Evolutionary conservation across 1,284 basidiomycete genomes (phyloP).

Genomic region (Marasmius fiardii): DNA sequence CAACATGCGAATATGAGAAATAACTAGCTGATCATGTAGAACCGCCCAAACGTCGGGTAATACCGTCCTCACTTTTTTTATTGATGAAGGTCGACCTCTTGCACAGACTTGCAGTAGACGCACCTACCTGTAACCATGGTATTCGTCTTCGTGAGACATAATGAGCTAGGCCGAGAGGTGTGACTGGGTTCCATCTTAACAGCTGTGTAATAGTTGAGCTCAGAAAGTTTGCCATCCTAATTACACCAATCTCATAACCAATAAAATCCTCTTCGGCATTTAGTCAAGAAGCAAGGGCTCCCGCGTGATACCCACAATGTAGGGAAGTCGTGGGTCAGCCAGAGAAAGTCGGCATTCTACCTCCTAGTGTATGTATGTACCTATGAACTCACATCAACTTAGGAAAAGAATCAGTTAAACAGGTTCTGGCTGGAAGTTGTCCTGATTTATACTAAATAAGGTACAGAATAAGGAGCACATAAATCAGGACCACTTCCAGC

Average conservation of each 20-base stretch:
- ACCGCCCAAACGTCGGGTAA: conserved; percentile 1
- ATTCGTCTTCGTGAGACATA: conserved; percentile 37
- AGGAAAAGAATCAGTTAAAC: too few relatives aligned
- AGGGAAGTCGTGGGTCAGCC: conserved; percentile 33
- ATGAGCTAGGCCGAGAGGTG: conserved; percentile 36
- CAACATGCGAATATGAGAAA: neutral
- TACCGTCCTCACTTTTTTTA: conserved; percentile 1
- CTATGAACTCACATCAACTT: too few relatives aligned
- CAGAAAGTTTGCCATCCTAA: neutral
- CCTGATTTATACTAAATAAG: too few relatives aligned
- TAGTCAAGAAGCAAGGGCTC: neutral
- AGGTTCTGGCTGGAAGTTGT: too few relatives aligned
- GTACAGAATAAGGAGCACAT: too few relatives aligned
- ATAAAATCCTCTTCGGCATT: conserved; percentile 25
- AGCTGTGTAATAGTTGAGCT: conserved; percentile 20
- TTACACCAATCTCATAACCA: conserved; percentile 27
- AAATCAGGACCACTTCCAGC: too few relatives aligned
- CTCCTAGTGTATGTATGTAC: too few relatives aligned
- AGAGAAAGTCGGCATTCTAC: conserved; percentile 32
- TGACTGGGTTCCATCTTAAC: conserved; percentile 43
- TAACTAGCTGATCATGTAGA: conserved; percentile 23
- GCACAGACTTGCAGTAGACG: neutral
- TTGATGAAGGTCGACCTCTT: neutral
- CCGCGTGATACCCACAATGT: conserved; percentile 23
- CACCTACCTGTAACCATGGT: conserved; percentile 32